A percentile compares a stretch with the other conserved stretches of the same genome.
Evolutionary conservation across 164 flowering plant genomes (phyloP).

Genomic region (Litsea cubeba): DNA sequence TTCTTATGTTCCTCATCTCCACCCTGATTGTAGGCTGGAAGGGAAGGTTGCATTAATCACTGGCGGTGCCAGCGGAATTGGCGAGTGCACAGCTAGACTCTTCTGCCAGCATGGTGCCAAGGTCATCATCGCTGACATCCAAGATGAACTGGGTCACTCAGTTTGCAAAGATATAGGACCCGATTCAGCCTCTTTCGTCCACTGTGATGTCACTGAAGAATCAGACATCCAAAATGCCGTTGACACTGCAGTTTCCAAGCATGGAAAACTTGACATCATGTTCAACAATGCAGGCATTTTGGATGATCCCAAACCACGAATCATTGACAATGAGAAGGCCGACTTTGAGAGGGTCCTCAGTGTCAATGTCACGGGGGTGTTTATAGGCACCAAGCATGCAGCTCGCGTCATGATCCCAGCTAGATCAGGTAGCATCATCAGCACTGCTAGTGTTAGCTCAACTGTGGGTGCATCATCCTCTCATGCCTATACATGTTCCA

Average conservation of each 20-base stretch:
- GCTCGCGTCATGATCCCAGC: conserved; percentile 11
- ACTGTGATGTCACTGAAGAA: conserved; percentile 45
- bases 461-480: not conserved
- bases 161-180: conserved; percentile 18
- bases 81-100: conserved; percentile 9
- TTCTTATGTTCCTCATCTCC: not conserved
- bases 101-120: conserved; percentile 16
- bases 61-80: conserved; percentile 22
- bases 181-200: conserved; percentile 17
- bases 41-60: conserved; percentile 21
- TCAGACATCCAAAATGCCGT: conserved; percentile 24
- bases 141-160: conserved; percentile 14
- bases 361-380: conserved; percentile 25
- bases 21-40: conserved; percentile 7
- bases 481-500: conserved; percentile 8
- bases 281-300: conserved; percentile 44
- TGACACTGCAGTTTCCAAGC: conserved; percentile 28
- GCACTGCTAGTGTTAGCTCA: conserved; percentile 2
- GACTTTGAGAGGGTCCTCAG: conserved; percentile 23
- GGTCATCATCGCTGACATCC: conserved; percentile 13
- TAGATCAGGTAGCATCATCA: conserved; percentile 4
- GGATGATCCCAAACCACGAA: conserved; percentile 6
- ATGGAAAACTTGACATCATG: conserved; percentile 56
- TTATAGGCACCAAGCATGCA: conserved; percentile 29
- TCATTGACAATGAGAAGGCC: conserved; percentile 9